Evolutionary conservation across 306 rosid species (phyloP).

Genomic region (Casuarina equisetifolia): DNA sequence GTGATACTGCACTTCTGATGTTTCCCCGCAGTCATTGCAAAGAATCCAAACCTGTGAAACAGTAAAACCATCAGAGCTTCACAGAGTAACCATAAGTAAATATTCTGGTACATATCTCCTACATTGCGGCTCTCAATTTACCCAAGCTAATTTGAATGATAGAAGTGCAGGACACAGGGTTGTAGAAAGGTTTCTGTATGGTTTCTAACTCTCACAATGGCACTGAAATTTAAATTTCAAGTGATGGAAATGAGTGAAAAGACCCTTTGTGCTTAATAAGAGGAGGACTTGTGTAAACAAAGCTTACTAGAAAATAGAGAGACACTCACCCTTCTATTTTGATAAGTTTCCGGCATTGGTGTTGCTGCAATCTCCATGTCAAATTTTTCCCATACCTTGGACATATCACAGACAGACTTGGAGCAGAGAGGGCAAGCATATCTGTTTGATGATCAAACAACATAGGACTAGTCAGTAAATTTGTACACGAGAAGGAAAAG

Average conservation of each 20-base stretch:
- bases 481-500: background rate
- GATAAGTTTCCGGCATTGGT: conserved; percentile 63
- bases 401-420: conserved; percentile 87
- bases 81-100: background rate
- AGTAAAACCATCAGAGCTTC: conserved; percentile 8
- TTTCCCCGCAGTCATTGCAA: conserved; percentile 81
- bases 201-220: background rate
- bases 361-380: conserved; percentile 84
- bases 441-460: conserved; percentile 33
- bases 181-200: background rate
- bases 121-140: no score
- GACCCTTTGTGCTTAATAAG: no score
- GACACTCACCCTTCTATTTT: conserved; percentile 54
- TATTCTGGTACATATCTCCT: no score
- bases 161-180: background rate
- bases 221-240: background rate
- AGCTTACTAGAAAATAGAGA: background rate
- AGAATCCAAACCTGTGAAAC: conserved; percentile 71
- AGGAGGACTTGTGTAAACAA: no score
- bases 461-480: background rate
- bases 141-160: background rate
- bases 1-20: conserved; percentile 62
- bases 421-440: conserved; percentile 90
- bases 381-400: conserved; percentile 81
- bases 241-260: no score